Evolutionary conservation across 192 early-diverging fungal species (phyloP), one percentile per base, ranked within the genome.

Genomic region (Spinellus fusiger): DNA sequence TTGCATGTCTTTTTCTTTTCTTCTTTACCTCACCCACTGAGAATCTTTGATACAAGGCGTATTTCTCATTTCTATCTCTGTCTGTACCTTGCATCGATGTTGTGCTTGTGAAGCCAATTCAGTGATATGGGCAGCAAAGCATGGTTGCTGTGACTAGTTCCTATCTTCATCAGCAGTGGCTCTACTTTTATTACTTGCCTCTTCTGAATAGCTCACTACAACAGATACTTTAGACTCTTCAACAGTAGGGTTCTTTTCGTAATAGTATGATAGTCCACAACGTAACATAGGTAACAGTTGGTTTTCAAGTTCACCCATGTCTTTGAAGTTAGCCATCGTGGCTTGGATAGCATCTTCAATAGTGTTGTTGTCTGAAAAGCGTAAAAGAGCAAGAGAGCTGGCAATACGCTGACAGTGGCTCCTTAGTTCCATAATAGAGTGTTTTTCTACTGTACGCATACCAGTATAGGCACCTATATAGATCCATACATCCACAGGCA

Each of bases 41-140:
- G 88, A 86, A 65, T 90, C 85, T 62, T 90, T 90, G n/a, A 79
- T 76, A 20, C 58, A 55, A 0, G 88, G 78, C 16, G 64, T 49
- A 0, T 69, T 68, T 44, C 88, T 65, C 10, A 81, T 81, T 10
- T 77, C 56, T 33, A 83, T 83, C 44, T 76, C 71, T 8, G 86
- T 35, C 15, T 76, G 64, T 3, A 89, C 82, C 34, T 49, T 71
- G 44, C 56, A 61, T 44, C 65, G 47, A 15, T 59, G 27, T 5
- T 32, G 38, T 2, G 49, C 22, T 33, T 69, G 73, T 25, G 56
- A 15, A 9, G 20, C 31, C 13, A 80, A 61, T 3, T 48, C 38
- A 2, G 33, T 23, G 40, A 80, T 48, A 54, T 80, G 76, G 5
- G 63, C 59, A 10, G 66, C 69, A 44, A 77, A 65, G 15, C 59